Conservation (phyloP, 2,329 filamentous ascomycete genomes). For the Drechslerella coelobrocha region DNA sequence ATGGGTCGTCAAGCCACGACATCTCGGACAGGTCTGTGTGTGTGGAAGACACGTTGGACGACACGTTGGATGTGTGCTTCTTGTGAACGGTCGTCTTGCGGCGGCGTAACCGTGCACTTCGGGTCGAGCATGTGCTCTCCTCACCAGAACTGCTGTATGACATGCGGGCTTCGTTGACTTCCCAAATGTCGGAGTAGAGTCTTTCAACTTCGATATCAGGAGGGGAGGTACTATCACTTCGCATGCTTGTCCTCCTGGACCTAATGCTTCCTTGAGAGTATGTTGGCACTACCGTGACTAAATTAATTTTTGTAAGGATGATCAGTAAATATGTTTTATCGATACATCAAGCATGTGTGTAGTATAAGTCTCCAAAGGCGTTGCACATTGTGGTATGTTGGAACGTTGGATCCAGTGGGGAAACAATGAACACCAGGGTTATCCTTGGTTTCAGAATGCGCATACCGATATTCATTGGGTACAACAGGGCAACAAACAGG, state of each 20-base stretch:
- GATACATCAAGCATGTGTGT: slow-evolving; percentile 3
- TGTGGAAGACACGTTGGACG: slow-evolving; percentile 16
- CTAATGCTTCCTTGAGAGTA: slow-evolving; percentile 18
- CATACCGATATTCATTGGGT: too few relatives aligned
- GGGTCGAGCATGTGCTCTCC: slow-evolving; percentile 34
- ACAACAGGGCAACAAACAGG: slow-evolving; percentile 12
- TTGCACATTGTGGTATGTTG: slow-evolving; percentile 30
- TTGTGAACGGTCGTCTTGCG: slow-evolving; percentile 39
- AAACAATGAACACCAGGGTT: not conserved
- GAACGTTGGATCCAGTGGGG: not conserved
- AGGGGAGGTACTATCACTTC: slow-evolving; percentile 10
- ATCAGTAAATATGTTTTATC: not conserved
- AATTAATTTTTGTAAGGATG: slow-evolving; percentile 16
- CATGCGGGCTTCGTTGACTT: slow-evolving; percentile 24
- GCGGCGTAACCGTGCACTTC: slow-evolving; percentile 23
- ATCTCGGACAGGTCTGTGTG: slow-evolving; percentile 27
- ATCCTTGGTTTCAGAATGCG: not conserved
- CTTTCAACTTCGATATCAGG: slow-evolving; percentile 31
- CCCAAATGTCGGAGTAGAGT: slow-evolving; percentile 45
- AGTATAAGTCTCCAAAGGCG: not conserved
- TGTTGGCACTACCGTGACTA: slow-evolving; percentile 5
- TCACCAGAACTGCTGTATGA: slow-evolving; percentile 42
- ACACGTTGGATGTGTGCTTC: slow-evolving; percentile 15
- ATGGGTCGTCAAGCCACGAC: slow-evolving; percentile 46
- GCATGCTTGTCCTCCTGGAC: slow-evolving; percentile 2